Evolutionary conservation across 495 filamentous ascomycete genomes (phyloP).

Genomic region (Collariella sp.): DNA sequence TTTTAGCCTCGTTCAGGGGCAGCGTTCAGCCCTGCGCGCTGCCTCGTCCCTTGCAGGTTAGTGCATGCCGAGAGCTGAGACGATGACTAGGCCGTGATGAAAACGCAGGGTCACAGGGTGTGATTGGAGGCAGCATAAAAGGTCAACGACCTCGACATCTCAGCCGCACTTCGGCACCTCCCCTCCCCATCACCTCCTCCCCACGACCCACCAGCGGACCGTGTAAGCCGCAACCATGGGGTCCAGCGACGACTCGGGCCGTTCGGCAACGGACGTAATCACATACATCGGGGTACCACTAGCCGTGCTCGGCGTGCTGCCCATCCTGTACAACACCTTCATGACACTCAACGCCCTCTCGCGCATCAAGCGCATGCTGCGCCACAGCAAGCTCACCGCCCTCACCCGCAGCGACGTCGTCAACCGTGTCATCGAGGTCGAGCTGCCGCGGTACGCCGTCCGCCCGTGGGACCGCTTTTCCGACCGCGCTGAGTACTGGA

Average conservation of each 20-base stretch:
- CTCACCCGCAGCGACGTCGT: constrained; percentile 54
- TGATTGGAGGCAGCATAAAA: neutral
- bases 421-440: constrained; percentile 57
- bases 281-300: constrained; percentile 55
- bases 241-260: neutral
- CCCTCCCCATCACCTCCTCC: neutral
- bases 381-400: constrained; percentile 43
- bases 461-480: constrained; percentile 49
- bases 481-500: constrained; percentile 47
- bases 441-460: constrained; percentile 54
- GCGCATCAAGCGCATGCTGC: constrained; percentile 48
- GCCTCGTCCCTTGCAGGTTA: too few relatives aligned
- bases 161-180: neutral
- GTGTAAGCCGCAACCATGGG: constrained; percentile 3
- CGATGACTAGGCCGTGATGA: too few relatives aligned
- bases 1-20: too few relatives aligned
- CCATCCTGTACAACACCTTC: constrained; percentile 55
- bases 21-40: too few relatives aligned
- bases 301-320: constrained; percentile 58
- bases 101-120: too few relatives aligned
- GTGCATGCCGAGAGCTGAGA: too few relatives aligned
- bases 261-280: constrained; percentile 35
- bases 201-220: too few relatives aligned
- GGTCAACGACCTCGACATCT: neutral
- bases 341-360: constrained; percentile 46